Conservation (phyloP, 2,329 filamentous ascomycete species). For the Ambrosiella beaveri region DNA sequence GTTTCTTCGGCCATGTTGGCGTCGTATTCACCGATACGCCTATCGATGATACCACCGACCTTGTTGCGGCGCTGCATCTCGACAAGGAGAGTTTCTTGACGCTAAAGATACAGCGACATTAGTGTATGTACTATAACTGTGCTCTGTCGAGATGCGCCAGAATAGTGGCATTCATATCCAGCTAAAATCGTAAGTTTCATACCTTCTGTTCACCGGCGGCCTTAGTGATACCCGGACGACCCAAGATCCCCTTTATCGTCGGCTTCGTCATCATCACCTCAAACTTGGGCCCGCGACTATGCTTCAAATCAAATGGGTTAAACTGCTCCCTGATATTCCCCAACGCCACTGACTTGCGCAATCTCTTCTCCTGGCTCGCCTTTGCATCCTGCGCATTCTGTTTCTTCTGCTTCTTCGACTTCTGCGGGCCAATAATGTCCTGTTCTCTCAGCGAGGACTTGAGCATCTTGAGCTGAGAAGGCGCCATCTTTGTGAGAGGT, state of each 20-base stretch:
- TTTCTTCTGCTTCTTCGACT: slow-evolving; percentile 89
- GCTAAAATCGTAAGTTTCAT: slow-evolving; percentile 17
- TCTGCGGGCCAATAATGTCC: slow-evolving; percentile 76
- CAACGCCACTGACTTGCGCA: slow-evolving; percentile 60
- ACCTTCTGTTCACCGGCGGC: slow-evolving; percentile 74
- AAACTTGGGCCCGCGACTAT: slow-evolving; percentile 66
- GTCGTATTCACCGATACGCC: slow-evolving; percentile 90
- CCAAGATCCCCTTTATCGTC: slow-evolving; percentile 41
- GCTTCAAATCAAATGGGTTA: slow-evolving; percentile 93
- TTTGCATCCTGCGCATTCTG: slow-evolving; percentile 50
- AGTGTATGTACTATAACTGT: neutral
- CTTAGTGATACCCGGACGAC: slow-evolving; percentile 69
- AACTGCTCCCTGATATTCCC: slow-evolving; percentile 84
- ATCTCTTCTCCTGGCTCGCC: slow-evolving; percentile 51
- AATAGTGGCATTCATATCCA: neutral
- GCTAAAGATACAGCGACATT: slow-evolving; percentile 25
- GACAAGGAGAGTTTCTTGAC: slow-evolving; percentile 66
- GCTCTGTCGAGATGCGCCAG: neutral
- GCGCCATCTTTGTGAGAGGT: slow-evolving; percentile 48
- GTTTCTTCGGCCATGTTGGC: slow-evolving; percentile 87
- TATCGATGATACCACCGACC: slow-evolving; percentile 79
- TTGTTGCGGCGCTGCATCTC: slow-evolving; percentile 84
- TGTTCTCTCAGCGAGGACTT: slow-evolving; percentile 81
- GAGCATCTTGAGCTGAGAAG: slow-evolving; percentile 89
- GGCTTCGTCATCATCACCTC: slow-evolving; percentile 57